Evolutionary conservation across 257 asterid species (phyloP).

Genomic region (Salvia splendens): DNA sequence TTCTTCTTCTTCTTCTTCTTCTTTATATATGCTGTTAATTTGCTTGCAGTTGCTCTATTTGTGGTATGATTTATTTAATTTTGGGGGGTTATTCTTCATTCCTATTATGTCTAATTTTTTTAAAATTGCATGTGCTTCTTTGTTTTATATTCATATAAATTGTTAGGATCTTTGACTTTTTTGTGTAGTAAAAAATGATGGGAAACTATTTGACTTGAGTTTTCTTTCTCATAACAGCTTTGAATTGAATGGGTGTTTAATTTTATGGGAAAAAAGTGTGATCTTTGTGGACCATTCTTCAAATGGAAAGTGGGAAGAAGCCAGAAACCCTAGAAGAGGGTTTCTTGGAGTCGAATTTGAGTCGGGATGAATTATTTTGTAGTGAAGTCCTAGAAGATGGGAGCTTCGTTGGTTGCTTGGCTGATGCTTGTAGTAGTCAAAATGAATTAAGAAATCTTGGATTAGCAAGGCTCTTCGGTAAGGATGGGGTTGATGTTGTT

Average conservation of each 20-base stretch:
- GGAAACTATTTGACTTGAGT: slow-evolving; percentile 30
- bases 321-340: slow-evolving; percentile 48
- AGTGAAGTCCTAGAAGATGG: slow-evolving; percentile 34
- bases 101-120: background rate
- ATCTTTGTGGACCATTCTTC: slow-evolving; percentile 44
- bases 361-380: slow-evolving; percentile 29
- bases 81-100: slow-evolving; percentile 14
- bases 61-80: background rate
- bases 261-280: slow-evolving; percentile 42
- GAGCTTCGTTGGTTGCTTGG: slow-evolving; percentile 33
- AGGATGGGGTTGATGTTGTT: slow-evolving; percentile 32
- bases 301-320: slow-evolving; percentile 42
- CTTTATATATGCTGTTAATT: slow-evolving; percentile 4
- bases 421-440: slow-evolving; percentile 24
- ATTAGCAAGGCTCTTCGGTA: slow-evolving; percentile 18
- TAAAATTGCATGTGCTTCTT: background rate
- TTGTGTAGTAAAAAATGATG: slow-evolving; percentile 15
- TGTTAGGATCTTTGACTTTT: slow-evolving; percentile 23
- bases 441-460: slow-evolving; percentile 26
- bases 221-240: slow-evolving; percentile 39
- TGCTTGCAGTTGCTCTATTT: background rate
- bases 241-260: slow-evolving; percentile 35
- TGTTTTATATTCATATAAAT: background rate
- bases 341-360: slow-evolving; percentile 31
- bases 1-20: background rate